These are phyloP conservation scores for Penicillium crustosum DNA, from an alignment of 2,329 filamentous ascomycete species.

Conservation along the genomic window DNA sequence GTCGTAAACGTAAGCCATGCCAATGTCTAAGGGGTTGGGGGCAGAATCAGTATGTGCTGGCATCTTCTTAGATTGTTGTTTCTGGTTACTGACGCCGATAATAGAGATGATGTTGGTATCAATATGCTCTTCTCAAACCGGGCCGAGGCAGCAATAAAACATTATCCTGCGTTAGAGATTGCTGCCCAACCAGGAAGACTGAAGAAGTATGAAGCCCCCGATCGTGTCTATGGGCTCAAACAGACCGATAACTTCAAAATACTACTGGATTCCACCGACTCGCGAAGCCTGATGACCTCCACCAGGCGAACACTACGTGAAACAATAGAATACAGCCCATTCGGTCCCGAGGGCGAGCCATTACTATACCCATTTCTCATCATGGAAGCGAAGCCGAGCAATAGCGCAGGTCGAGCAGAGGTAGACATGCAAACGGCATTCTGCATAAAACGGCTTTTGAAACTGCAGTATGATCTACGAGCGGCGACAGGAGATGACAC, in stretches of 20 bases:
- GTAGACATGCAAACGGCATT: slow-evolving; percentile 16
- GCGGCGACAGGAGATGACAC: slow-evolving; percentile 4
- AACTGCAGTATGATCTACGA: slow-evolving; percentile 12
- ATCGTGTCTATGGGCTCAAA: slow-evolving; percentile 13
- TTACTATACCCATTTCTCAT: slow-evolving; percentile 18
- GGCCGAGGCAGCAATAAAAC: slow-evolving; percentile 8
- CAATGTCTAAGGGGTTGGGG: too few relatives aligned
- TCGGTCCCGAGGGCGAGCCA: slow-evolving; percentile 9
- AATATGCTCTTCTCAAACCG: slow-evolving; percentile 9
- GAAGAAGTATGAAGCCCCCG: slow-evolving; percentile 10
- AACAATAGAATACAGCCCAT: slow-evolving; percentile 12
- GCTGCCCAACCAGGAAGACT: neutral
- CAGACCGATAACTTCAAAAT: slow-evolving; percentile 13
- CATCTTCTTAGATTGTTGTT: too few relatives aligned
- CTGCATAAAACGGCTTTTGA: slow-evolving; percentile 10
- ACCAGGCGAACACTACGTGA: slow-evolving; percentile 3
- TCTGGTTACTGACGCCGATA: too few relatives aligned
- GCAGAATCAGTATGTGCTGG: too few relatives aligned
- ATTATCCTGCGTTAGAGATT: neutral
- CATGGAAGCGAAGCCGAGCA: slow-evolving; percentile 16
- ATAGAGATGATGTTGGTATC: too few relatives aligned
- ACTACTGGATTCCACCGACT: slow-evolving; percentile 8
- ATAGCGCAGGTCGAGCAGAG: neutral
- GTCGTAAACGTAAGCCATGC: too few relatives aligned
- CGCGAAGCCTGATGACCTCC: neutral